Evolutionary conservation across 192 early-diverging fungal species (phyloP), one percentile per base, ranked within the genome.

Genomic region (Coemansia sp.): DNA sequence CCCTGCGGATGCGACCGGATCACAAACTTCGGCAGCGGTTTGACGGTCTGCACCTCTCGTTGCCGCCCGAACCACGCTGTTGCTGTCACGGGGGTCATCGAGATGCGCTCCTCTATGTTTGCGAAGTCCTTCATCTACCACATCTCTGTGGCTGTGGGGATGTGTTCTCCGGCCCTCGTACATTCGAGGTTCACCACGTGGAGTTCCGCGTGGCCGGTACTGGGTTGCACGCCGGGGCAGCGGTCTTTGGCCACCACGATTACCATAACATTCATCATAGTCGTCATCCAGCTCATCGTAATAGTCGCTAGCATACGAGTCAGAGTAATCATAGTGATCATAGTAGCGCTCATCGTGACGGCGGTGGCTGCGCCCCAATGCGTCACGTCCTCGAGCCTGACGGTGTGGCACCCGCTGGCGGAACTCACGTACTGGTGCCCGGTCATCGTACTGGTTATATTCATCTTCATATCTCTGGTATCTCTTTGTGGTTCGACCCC

Each of bases 31-130:
- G 0, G 45, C 45, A 8, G 45, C 17, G 11, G 4, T 41, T 29
- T 37, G 37, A 7, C 27, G 43, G 43, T 21, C 26, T 41, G 2
- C 16, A 1, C 9, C 21, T 17, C 16, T 48, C 1, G 26, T 48
- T 35, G 64, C 35, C 5, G 64, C 55, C 25, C 25, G 14, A 48
- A 64, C 38, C 17, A 80, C 26, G 21, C 65, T 51, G 52, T 58
- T 57, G 61, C 14, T 64, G 41, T 74, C 68, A n/a, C 77, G 71
- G 14, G 77, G 77, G 11, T 80, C 77, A 31, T 80, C 77, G 10
- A 80, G 68, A 8, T 55, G 54, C 3, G 35, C 64, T 11, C 43
- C 23, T 2, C 50, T 39, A 0, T 58, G 62, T 41, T 51, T 17
- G 53, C 23, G 51, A 21, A 10, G 29, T 0, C 39, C 4, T 4